Base-by-base conservation (phyloP, 2,329 filamentous ascomycete genomes). In the Alternaria sp. region DNA sequence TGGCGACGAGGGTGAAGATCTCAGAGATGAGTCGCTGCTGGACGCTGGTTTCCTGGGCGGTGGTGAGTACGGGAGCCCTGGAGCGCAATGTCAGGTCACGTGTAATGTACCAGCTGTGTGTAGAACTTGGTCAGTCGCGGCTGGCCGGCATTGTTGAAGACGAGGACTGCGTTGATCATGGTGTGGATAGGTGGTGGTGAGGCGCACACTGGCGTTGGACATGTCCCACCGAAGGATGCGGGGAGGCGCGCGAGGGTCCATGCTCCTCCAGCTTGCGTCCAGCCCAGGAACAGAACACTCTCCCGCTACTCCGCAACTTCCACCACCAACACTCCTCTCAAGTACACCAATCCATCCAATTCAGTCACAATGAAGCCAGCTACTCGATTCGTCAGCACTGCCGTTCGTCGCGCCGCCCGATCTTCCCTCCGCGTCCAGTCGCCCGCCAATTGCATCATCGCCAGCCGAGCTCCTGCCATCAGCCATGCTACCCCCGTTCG, bases 121-220 rank as follows among this genome's bases (percentile, higher is more conserved):
- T 99, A 99, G 85, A 99, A 99, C 77, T 98, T 98, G 73, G 95
- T 98, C 79, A 99, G 87, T 59, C 96, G 91, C 40, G 96, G 95
- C 82, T 99, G 95, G 68, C 96, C 96, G 74, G 95, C 93, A 84
- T 97, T 97, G 78, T 99, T 99, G 86, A 99, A 99, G 79, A 99
- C 95, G 70, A 99, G 86, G 66, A 99, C 95, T 30, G 96, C 96
- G 85, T 97, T 99, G 81, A 99, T 98, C 96, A 99, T 99, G 71
- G 61, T 66, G 66, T 30, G 50, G 47, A 50, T 46, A 30, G 9
- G 15, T 56, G 52, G 36, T 52, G 26, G 40, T 43, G 49, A 49
- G 15, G 45, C n/a, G 15, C 32, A 21, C 30, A 45, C 43, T 59
- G 54, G 43, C 36, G 15, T 44, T 26, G 49, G 36, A 50, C 43